A percentile compares a stretch with the other conserved stretches of the same genome.
Evolutionary conservation across 148 eudicot species (phyloP).

Genomic region (Euryodendron excelsum): DNA sequence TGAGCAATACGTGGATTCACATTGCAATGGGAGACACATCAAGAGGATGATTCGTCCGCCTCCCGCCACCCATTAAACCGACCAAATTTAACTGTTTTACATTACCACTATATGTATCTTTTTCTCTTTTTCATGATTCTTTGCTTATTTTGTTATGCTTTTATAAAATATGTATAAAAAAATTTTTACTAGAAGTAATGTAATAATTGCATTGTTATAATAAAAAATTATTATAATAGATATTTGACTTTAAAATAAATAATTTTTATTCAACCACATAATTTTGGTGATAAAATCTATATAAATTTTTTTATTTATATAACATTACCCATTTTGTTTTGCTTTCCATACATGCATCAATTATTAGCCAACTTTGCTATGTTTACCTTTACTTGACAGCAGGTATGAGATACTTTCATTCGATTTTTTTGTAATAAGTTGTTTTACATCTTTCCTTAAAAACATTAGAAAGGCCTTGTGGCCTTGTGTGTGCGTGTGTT

Average conservation of each 20-base stretch:
- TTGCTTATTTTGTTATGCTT: conserved; percentile 1
- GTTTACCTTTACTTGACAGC: no score
- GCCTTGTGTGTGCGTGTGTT: background rate
- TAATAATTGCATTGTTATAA: no score
- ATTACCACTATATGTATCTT: background rate
- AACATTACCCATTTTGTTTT: conserved; percentile 10
- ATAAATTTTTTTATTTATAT: no score
- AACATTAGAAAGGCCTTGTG: no score
- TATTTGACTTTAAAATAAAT: no score
- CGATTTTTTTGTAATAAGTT: no score
- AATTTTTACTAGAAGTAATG: no score
- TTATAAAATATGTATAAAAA: background rate
- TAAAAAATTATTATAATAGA: no score
- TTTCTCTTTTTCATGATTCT: conserved; percentile 19
- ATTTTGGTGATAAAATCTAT: no score
- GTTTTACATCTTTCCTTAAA: no score
- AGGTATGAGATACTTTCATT: no score
- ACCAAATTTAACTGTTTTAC: conserved; percentile 23
- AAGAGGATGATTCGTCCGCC: conserved; percentile 35
- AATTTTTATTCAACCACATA: no score
- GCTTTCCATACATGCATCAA: background rate
- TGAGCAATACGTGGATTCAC: conserved; percentile 25
- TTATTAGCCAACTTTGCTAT: background rate
- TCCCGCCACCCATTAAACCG: conserved; percentile 32
- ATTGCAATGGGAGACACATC: conserved; percentile 29